phyloP scores from a whole-genome alignment of 805 yeast species.

The Maudiozyma turicensis region DNA sequence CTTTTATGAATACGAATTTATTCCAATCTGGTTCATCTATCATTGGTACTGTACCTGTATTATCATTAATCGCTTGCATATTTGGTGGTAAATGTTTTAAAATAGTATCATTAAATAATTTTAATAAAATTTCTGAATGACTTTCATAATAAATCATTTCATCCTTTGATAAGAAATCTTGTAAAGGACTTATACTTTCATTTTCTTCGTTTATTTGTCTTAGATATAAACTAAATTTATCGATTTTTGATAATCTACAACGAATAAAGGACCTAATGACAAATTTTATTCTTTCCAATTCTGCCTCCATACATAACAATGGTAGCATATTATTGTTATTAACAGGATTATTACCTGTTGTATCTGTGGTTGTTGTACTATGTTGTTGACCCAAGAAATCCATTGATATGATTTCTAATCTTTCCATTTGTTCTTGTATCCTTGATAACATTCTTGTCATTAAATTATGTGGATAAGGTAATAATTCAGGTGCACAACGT shows the following conservation, averaged over 20 bases:
- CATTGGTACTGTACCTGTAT: constrained; percentile 61
- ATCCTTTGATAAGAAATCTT: constrained; percentile 38
- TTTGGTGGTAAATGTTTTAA: constrained; percentile 56
- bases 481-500: constrained; percentile 76
- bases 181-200: constrained; percentile 20
- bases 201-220: constrained; percentile 27
- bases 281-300: constrained; percentile 78
- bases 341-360: constrained; percentile 3
- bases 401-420: constrained; percentile 68
- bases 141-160: constrained; percentile 59
- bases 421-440: constrained; percentile 61
- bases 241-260: constrained; percentile 67
- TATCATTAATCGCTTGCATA: constrained; percentile 68
- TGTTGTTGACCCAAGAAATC: constrained; percentile 48
- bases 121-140: constrained; percentile 55
- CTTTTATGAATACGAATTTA: constrained; percentile 60
- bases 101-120: constrained; percentile 59
- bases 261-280: constrained; percentile 74
- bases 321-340: constrained; percentile 35
- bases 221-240: constrained; percentile 53
- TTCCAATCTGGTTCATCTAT: constrained; percentile 67
- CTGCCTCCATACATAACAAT: constrained; percentile 80
- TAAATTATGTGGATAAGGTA: constrained; percentile 58
- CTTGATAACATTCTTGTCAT: constrained; percentile 48
- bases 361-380: background rate